phyloP scores from a whole-genome alignment of 2,329 filamentous ascomycete species.

The Ascochyta fabae region DNA sequence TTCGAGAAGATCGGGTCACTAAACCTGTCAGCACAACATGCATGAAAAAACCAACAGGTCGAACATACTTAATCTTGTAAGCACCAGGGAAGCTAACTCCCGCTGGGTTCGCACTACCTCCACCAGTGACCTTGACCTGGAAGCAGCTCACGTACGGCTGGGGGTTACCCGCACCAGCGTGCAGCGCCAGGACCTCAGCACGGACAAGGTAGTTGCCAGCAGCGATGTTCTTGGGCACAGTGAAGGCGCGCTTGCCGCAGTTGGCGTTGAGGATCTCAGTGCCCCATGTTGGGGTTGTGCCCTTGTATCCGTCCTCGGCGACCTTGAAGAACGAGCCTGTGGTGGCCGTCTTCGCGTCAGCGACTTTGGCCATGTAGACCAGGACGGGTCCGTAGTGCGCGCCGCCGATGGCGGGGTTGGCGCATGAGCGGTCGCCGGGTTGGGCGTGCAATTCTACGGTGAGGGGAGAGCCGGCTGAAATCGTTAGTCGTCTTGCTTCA shows the following conservation, averaged over 20 bases:
- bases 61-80: constrained; percentile 37
- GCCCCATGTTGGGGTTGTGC: constrained; percentile 45
- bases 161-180: constrained; percentile 39
- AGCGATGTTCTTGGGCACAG: constrained; percentile 44
- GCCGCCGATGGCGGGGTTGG: constrained; percentile 45
- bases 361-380: constrained; percentile 49
- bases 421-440: constrained; percentile 40
- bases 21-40: background rate
- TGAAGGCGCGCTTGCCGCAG: constrained; percentile 47
- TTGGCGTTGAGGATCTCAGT: constrained; percentile 50
- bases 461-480: constrained; percentile 39
- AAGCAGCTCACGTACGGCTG: constrained; percentile 48
- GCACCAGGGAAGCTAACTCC: constrained; percentile 46
- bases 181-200: constrained; percentile 44
- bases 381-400: constrained; percentile 49
- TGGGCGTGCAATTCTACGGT: constrained; percentile 50
- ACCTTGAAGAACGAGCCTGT: constrained; percentile 48
- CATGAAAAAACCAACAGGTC: background rate
- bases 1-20: constrained; percentile 44
- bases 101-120: constrained; percentile 40
- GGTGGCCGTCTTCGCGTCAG: constrained; percentile 42
- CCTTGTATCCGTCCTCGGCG: constrained; percentile 46
- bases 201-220: constrained; percentile 44
- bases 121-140: constrained; percentile 48
- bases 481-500: constrained; percentile 17